Evolutionary conservation across 2,329 filamentous ascomycete species (phyloP).

Genomic region (Ceratocystiopsis minuta): DNA sequence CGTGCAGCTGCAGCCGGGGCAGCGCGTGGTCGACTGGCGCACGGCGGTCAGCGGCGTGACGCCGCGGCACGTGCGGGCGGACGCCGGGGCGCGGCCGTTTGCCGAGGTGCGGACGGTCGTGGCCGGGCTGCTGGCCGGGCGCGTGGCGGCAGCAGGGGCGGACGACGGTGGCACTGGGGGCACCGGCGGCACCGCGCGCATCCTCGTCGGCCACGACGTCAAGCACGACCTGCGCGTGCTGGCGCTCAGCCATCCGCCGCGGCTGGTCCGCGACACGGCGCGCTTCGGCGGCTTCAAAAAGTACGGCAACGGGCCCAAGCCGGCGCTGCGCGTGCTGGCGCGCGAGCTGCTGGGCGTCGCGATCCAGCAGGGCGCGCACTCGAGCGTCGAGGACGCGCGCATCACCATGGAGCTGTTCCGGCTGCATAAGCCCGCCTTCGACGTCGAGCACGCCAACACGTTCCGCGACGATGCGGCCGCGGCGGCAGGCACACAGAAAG

Average conservation of each 20-base stretch:
- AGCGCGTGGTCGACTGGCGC: constrained; percentile 75
- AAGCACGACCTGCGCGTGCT: constrained; percentile 63
- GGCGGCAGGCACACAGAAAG: constrained; percentile 2
- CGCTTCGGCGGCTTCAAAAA: constrained; percentile 58
- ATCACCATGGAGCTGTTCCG: constrained; percentile 82
- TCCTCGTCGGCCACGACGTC: constrained; percentile 71
- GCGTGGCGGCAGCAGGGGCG: not conserved
- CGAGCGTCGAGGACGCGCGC: constrained; percentile 61
- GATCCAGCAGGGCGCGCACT: constrained; percentile 46
- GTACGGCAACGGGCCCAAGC: constrained; percentile 48
- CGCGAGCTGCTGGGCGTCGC: constrained; percentile 39
- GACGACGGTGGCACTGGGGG: no score
- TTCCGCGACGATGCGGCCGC: constrained; percentile 25
- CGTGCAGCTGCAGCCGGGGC: constrained; percentile 57
- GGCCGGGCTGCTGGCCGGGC: constrained; percentile 44
- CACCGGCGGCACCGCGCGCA: constrained; percentile 20
- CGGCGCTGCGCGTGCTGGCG: constrained; percentile 42
- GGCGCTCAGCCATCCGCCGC: constrained; percentile 57
- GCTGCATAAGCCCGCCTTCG: constrained; percentile 68
- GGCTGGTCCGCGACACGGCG: constrained; percentile 71
- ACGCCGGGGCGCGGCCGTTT: constrained; percentile 40
- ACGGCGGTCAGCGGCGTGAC: constrained; percentile 72
- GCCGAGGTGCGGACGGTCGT: constrained; percentile 61
- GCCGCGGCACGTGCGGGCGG: constrained; percentile 47
- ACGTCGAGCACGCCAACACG: constrained; percentile 56